Evolutionary conservation across 805 yeast species (phyloP).

Genomic region (Priceomyces melissophilus): DNA sequence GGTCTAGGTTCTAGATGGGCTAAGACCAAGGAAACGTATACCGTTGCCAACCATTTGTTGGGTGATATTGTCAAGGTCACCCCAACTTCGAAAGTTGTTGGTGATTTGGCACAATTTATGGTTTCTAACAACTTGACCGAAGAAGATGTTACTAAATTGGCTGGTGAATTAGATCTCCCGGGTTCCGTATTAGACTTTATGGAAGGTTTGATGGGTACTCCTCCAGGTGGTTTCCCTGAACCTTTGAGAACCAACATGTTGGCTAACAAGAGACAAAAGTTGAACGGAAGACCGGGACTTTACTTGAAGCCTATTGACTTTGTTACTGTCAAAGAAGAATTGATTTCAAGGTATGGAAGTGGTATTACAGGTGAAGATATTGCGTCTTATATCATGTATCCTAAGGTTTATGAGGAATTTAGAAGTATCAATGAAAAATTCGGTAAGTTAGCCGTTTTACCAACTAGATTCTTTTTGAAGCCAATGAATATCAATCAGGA

Average conservation of each 20-base stretch:
- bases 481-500: conserved; percentile 88
- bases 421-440: conserved; percentile 68
- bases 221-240: conserved; percentile 99
- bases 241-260: conserved; percentile 91
- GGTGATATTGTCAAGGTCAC: conserved; percentile 99
- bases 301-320: conserved; percentile 83
- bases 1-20: conserved; percentile 97
- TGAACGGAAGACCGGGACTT: conserved; percentile 89
- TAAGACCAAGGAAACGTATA: conserved; percentile 92
- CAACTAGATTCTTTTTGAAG: conserved; percentile 86
- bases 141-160: conserved; percentile 84
- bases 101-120: conserved; percentile 99
- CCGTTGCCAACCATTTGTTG: conserved; percentile 81
- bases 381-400: conserved; percentile 97
- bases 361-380: conserved; percentile 77
- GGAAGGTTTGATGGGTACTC: conserved; percentile 99
- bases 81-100: conserved; percentile 99
- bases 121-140: conserved; percentile 86
- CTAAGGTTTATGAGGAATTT: conserved; percentile 91
- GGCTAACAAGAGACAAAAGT: conserved; percentile 87
- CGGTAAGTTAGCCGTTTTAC: conserved; percentile 92
- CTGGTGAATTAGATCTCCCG: conserved; percentile 94
- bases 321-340: conserved; percentile 64
- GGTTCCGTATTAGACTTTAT: conserved; percentile 97
- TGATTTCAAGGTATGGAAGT: conserved; percentile 72